Conservation (phyloP, 495 filamentous ascomycete species). For the Cenococcum geophilum region DNA sequence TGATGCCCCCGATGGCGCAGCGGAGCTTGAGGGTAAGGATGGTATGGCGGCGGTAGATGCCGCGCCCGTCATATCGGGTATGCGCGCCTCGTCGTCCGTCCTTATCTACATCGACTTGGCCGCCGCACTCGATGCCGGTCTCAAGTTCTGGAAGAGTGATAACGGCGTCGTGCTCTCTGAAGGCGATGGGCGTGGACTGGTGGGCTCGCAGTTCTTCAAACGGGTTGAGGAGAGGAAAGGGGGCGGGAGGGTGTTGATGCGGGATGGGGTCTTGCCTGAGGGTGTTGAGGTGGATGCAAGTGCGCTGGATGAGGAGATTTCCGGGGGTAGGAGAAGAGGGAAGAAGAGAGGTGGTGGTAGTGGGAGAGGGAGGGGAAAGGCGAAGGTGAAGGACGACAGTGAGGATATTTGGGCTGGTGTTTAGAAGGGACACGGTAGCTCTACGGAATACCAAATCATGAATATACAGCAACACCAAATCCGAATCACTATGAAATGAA, state of each 20-base stretch:
- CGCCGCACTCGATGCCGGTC: conserved; percentile 55
- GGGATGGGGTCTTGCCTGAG: conserved; percentile 32
- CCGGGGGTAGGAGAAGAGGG: not conserved
- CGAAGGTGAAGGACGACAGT: conserved; percentile 21
- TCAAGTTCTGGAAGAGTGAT: conserved; percentile 78
- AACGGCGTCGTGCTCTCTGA: conserved; percentile 58
- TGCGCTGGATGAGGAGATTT: conserved; percentile 21
- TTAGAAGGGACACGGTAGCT: not conserved
- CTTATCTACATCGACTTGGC: conserved; percentile 73
- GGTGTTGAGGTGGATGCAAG: conserved; percentile 20
- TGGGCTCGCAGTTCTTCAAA: conserved; percentile 35
- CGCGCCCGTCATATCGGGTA: conserved; percentile 69
- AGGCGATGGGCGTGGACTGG: conserved; percentile 36
- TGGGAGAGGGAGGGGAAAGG: conserved; percentile 15
- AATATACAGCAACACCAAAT: too few relatives aligned
- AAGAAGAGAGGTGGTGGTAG: conserved; percentile 13
- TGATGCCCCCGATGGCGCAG: conserved; percentile 20
- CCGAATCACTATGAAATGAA: too few relatives aligned
- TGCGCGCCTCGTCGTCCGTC: conserved; percentile 72
- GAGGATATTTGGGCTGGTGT: conserved; percentile 11
- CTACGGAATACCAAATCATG: too few relatives aligned
- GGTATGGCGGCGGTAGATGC: conserved; percentile 23
- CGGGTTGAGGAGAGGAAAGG: conserved; percentile 36
- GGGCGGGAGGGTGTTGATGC: conserved; percentile 31
- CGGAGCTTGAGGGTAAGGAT: conserved; percentile 3